Conservation (phyloP, 2,329 filamentous ascomycete species). For the Coleophoma eucalyptorum region DNA sequence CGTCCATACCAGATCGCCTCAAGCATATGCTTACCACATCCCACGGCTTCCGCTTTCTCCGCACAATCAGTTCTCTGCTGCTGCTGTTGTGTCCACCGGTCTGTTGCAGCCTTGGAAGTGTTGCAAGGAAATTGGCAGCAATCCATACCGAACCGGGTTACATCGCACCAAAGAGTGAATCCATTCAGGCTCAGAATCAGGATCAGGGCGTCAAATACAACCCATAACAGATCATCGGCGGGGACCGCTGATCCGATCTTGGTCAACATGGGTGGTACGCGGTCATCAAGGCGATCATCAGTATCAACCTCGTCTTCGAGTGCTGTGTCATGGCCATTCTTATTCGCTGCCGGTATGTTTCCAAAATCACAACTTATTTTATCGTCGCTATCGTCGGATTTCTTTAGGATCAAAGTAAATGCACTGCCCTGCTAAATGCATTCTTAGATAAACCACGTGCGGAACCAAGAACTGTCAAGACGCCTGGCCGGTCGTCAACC, state of each 20-base stretch:
- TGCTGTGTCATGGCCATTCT: not conserved
- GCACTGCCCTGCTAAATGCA: too few relatives aligned
- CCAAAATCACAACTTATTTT: not conserved
- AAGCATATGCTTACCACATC: not conserved
- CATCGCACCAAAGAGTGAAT: too few relatives aligned
- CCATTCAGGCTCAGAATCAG: not conserved
- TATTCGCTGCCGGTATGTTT: not conserved
- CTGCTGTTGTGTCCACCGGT: too few relatives aligned
- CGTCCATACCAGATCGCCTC: too few relatives aligned
- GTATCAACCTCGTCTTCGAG: not conserved
- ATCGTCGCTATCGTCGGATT: too few relatives aligned
- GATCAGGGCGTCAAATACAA: not conserved
- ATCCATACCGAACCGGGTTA: not conserved
- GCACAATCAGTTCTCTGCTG: too few relatives aligned
- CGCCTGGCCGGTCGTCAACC: not conserved
- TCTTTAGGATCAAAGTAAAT: too few relatives aligned
- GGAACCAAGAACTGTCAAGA: not conserved
- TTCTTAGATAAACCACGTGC: not conserved
- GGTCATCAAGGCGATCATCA: not conserved
- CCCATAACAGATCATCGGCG: too few relatives aligned
- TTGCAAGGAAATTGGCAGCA: too few relatives aligned
- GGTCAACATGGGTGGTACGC: not conserved
- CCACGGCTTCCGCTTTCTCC: not conserved
- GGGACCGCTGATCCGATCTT: too few relatives aligned
- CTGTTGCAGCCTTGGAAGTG: too few relatives aligned